A percentile compares a stretch with the other conserved stretches of the same genome.
Conservation (phyloP, 495 filamentous ascomycete species). For the Penicillium cosmopolitanum region DNA sequence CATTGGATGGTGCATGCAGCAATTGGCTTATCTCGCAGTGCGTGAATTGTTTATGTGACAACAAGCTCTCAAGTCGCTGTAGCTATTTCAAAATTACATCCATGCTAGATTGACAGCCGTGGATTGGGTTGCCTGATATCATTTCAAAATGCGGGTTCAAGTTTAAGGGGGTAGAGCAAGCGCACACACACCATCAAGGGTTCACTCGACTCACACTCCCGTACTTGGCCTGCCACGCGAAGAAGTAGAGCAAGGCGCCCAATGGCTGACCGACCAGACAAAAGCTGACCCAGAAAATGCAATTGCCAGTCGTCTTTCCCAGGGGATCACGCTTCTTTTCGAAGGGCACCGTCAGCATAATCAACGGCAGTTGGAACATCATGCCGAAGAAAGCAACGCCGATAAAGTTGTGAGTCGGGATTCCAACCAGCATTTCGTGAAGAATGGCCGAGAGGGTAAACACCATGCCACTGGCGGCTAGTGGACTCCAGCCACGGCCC, state of each 20-base stretch:
- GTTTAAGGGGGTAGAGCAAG: too few species aligned
- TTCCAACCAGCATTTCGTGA: conserved; percentile 90
- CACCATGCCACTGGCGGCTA: conserved; percentile 71
- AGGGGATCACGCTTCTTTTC: conserved; percentile 75
- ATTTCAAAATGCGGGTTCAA: too few species aligned
- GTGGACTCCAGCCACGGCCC: conserved; percentile 73
- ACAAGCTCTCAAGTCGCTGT: too few species aligned
- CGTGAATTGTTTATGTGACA: too few species aligned
- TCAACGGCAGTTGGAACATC: conserved; percentile 88
- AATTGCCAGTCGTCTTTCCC: conserved; percentile 81
- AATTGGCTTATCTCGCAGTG: too few species aligned
- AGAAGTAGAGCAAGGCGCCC: conserved; percentile 89
- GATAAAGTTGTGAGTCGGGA: conserved; percentile 94
- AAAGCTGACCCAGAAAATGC: conserved; percentile 94
- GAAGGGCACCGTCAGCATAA: conserved; percentile 74
- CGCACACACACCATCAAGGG: conserved; percentile 6
- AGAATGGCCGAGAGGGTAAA: conserved; percentile 85
- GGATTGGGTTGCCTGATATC: not conserved
- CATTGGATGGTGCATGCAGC: too few species aligned
- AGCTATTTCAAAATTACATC: not conserved
- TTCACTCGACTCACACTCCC: conserved; percentile 64
- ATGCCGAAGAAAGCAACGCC: conserved; percentile 92
- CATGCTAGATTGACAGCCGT: not conserved
- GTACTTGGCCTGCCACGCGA: conserved; percentile 98
- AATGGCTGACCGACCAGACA: conserved; percentile 93